Conservation (phyloP, 371 early-diverging fungal genomes). For the Circinella umbellata region DNA sequence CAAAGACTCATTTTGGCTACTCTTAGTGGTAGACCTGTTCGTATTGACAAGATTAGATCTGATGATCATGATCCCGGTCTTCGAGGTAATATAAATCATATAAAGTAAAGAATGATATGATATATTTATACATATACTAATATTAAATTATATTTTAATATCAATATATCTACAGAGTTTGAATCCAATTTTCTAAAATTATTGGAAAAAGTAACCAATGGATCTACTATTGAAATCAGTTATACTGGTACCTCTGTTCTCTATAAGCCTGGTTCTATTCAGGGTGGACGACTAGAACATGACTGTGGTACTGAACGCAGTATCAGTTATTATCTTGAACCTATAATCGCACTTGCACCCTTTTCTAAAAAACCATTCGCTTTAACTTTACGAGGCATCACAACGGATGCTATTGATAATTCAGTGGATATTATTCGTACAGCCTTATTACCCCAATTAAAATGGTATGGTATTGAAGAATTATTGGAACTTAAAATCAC, state of each 20-base stretch:
- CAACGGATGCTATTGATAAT: slow-evolving; percentile 88
- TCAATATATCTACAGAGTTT: slow-evolving; percentile 69
- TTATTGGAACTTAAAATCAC: slow-evolving; percentile 85
- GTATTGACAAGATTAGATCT: slow-evolving; percentile 89
- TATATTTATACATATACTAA: too few relatives aligned
- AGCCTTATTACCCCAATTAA: slow-evolving; percentile 83
- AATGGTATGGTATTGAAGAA: slow-evolving; percentile 84
- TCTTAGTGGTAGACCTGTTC: slow-evolving; percentile 80
- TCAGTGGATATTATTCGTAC: slow-evolving; percentile 92
- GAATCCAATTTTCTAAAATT: slow-evolving; percentile 89
- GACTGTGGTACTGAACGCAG: slow-evolving; percentile 82
- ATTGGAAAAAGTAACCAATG: slow-evolving; percentile 93
- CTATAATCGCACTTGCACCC: slow-evolving; percentile 89
- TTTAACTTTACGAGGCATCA: slow-evolving; percentile 87
- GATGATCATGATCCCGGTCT: slow-evolving; percentile 90
- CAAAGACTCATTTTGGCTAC: slow-evolving; percentile 94
- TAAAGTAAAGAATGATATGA: too few relatives aligned
- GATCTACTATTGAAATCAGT: slow-evolving; percentile 88
- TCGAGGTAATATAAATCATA: slow-evolving; percentile 54
- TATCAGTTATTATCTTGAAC: slow-evolving; percentile 93
- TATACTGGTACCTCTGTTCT: slow-evolving; percentile 91
- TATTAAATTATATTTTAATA: too few relatives aligned
- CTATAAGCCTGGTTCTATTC: slow-evolving; percentile 89
- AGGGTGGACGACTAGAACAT: slow-evolving; percentile 86
- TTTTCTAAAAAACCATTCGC: slow-evolving; percentile 88